Percentiles rank a stretch among this genome's conserved stretches.
These are phyloP conservation scores for Gardenia jasminoides DNA, from an alignment of 257 asterid genomes.

Conservation along the genomic window DNA sequence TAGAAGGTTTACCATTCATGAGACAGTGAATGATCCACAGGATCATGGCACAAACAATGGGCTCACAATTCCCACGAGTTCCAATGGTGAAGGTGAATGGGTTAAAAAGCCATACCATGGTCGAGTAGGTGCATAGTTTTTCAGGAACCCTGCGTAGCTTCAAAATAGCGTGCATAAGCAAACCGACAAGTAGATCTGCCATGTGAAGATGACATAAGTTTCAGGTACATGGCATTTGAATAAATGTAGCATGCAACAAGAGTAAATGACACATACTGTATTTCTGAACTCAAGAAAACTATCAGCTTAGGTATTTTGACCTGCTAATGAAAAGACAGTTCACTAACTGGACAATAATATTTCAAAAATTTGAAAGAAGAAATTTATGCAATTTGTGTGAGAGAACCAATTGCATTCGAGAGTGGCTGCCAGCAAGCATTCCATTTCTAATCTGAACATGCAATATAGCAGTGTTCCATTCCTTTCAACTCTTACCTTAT, in stretches of 20 bases:
- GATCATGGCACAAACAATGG: conserved; percentile 78
- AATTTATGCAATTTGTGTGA: background rate
- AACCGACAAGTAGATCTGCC: conserved; percentile 88
- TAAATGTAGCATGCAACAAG: background rate
- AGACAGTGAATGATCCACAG: conserved; percentile 80
- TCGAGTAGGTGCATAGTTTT: conserved; percentile 53
- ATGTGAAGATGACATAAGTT: conserved; percentile 24
- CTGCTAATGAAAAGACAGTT: background rate
- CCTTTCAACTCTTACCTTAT: background rate
- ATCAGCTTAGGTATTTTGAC: background rate
- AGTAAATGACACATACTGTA: background rate
- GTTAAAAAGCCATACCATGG: conserved; percentile 88
- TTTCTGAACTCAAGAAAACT: background rate
- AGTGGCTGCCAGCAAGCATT: background rate
- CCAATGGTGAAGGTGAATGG: conserved; percentile 98
- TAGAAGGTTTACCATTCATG: conserved; percentile 62
- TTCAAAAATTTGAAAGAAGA: background rate
- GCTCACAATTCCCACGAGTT: conserved; percentile 97
- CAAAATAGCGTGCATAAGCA: conserved; percentile 63
- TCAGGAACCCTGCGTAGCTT: conserved; percentile 79
- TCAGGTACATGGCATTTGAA: conserved; percentile 3
- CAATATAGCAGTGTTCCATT: background rate
- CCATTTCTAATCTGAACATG: background rate
- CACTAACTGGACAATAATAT: background rate
- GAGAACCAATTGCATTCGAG: background rate